phyloP scores from a whole-genome alignment of 2,329 filamentous ascomycete species.

The Septoria linicola region DNA sequence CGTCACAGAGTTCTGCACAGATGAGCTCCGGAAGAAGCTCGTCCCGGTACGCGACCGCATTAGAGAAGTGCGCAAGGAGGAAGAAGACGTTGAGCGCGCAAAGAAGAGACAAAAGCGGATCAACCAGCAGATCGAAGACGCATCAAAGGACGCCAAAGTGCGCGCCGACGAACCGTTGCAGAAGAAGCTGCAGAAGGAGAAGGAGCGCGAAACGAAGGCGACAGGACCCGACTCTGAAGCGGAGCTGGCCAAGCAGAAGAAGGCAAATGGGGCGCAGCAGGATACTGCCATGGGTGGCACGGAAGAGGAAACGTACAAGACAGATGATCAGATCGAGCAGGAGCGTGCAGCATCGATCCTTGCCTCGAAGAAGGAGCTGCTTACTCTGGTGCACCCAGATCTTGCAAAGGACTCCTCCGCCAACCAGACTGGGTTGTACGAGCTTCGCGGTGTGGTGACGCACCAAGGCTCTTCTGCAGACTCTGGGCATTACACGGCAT shows the following conservation, averaged over 20 bases:
- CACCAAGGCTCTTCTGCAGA: slow-evolving; percentile 96
- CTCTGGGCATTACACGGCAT: slow-evolving; percentile 96
- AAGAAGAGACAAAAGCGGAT: slow-evolving; percentile 85
- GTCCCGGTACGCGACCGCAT: slow-evolving; percentile 95
- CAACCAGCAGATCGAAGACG: slow-evolving; percentile 56
- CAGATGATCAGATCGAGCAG: slow-evolving; percentile 86
- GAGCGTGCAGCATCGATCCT: slow-evolving; percentile 75
- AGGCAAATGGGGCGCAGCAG: slow-evolving; percentile 52
- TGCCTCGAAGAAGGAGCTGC: slow-evolving; percentile 82
- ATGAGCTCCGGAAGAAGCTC: slow-evolving; percentile 77
- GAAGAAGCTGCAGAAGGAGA: slow-evolving; percentile 80
- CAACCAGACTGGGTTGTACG: slow-evolving; percentile 93
- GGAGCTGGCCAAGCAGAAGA: slow-evolving; percentile 50
- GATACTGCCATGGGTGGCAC: slow-evolving; percentile 73
- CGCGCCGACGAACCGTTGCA: slow-evolving; percentile 66
- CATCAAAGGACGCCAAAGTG: slow-evolving; percentile 37
- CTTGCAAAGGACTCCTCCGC: slow-evolving; percentile 75
- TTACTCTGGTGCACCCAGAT: slow-evolving; percentile 71
- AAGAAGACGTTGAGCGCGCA: slow-evolving; percentile 86
- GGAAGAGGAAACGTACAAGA: slow-evolving; percentile 80
- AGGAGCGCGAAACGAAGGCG: slow-evolving; percentile 44
- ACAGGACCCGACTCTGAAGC: slow-evolving; percentile 40
- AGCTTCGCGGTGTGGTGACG: slow-evolving; percentile 89
- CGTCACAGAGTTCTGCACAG: slow-evolving; percentile 90
- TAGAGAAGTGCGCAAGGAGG: slow-evolving; percentile 89